phyloP scores from a whole-genome alignment of 371 early-diverging fungal genomes.

The Fennellomyces sp. region DNA sequence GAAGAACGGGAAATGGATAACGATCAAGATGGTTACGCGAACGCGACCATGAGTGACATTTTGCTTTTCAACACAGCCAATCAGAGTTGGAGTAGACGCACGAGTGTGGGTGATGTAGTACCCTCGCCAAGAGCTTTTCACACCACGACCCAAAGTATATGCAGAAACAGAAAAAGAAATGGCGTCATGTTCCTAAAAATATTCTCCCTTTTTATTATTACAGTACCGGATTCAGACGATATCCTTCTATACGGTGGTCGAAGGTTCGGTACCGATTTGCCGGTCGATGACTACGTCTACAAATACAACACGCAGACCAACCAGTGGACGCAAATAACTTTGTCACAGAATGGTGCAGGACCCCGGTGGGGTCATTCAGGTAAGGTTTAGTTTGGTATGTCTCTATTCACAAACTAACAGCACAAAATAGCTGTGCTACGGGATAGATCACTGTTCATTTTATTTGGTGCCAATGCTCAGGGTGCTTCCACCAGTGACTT shows the following conservation, averaged over 20 bases:
- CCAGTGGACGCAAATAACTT: constrained; percentile 9
- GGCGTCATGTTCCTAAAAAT: background rate
- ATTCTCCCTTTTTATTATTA: background rate
- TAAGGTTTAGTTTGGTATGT: background rate
- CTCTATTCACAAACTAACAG: background rate
- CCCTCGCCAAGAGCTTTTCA: constrained; percentile 20
- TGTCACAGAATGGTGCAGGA: constrained; percentile 17
- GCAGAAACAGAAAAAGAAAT: too few species aligned
- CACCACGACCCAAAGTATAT: constrained; percentile 12
- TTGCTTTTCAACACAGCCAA: constrained; percentile 10
- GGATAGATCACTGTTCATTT: constrained; percentile 16
- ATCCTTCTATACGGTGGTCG: constrained; percentile 14
- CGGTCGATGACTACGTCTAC: constrained; percentile 18
- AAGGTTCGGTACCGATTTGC: background rate
- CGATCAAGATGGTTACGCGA: background rate
- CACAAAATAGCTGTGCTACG: constrained; percentile 9
- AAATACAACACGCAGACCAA: constrained; percentile 5
- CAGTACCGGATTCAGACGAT: constrained; percentile 9
- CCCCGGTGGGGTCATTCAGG: constrained; percentile 28
- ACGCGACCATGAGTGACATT: constrained; percentile 16
- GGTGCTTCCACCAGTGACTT: constrained; percentile 17
- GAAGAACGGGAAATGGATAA: background rate
- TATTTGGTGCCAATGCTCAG: constrained; percentile 17
- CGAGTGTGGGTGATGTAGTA: background rate
- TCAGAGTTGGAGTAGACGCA: constrained; percentile 1